Conservation (phyloP, 78 protist genomes). For the Dictyostelium citrinum region DNA sequence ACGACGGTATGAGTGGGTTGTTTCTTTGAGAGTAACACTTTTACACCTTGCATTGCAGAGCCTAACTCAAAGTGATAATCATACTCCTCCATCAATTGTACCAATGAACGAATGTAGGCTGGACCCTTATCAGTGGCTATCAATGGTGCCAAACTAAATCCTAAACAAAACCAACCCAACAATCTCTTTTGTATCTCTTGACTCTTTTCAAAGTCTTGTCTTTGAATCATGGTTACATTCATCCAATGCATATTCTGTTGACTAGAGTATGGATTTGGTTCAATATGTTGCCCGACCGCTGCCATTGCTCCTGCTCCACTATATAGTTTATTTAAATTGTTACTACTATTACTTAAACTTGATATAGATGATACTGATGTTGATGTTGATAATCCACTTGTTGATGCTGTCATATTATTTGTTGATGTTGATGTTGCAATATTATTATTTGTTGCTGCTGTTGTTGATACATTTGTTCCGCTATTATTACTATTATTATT, state of each 20-base stretch:
- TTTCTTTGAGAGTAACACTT: slow-evolving; percentile 50
- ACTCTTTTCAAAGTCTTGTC: slow-evolving; percentile 33
- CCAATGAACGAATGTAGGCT: slow-evolving; percentile 46
- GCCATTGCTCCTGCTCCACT: neutral
- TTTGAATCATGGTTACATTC: slow-evolving; percentile 53
- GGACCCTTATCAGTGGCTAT: slow-evolving; percentile 62
- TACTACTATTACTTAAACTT: neutral
- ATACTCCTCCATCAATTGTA: slow-evolving; percentile 73
- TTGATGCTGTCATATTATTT: neutral
- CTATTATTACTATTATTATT: neutral
- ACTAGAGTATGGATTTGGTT: neutral
- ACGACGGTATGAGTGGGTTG: slow-evolving; percentile 52
- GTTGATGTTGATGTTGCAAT: neutral
- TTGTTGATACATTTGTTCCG: neutral
- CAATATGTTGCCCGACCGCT: neutral
- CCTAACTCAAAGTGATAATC: slow-evolving; percentile 69
- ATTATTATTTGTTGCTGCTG: neutral
- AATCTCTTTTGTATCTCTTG: slow-evolving; percentile 59
- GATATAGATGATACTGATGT: neutral
- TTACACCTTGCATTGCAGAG: slow-evolving; percentile 58
- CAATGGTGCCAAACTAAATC: slow-evolving; percentile 69
- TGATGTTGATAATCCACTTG: slow-evolving; percentile 7
- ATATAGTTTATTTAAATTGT: neutral
- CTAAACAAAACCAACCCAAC: slow-evolving; percentile 64
- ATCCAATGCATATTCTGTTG: slow-evolving; percentile 64